phyloP scores from a whole-genome alignment of 1,284 basidiomycete species.

The Schizopora paradoxa region DNA sequence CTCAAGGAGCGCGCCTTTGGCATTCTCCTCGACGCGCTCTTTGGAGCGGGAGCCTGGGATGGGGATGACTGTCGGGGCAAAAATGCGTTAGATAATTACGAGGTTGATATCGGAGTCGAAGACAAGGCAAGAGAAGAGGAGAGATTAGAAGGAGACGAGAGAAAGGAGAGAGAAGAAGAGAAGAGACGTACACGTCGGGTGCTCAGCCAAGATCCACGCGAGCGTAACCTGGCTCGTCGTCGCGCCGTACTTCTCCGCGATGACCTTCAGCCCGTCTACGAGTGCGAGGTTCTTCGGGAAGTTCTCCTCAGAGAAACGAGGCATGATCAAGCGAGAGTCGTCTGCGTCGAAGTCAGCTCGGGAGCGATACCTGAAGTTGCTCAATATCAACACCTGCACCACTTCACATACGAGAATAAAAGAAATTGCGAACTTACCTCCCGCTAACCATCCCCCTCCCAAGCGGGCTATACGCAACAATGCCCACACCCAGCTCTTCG shows the following conservation, averaged over 20 bases:
- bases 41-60: constrained; percentile 26
- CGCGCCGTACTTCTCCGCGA: constrained; percentile 26
- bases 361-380: constrained; percentile 19
- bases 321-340: constrained; percentile 28
- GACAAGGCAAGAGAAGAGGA: not conserved
- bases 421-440: constrained; percentile 15
- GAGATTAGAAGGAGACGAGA: constrained; percentile 4
- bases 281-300: constrained; percentile 34
- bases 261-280: constrained; percentile 27
- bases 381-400: not conserved
- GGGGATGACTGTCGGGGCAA: constrained; percentile 22
- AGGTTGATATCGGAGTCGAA: not conserved
- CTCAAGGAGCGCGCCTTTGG: constrained; percentile 24
- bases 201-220: constrained; percentile 34
- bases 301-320: constrained; percentile 33
- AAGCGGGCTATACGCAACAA: constrained; percentile 37
- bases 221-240: constrained; percentile 35
- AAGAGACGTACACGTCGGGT: constrained; percentile 22
- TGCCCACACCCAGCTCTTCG: constrained; percentile 31
- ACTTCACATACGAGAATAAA: no score
- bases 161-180: constrained; percentile 26
- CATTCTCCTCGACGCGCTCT: constrained; percentile 30
- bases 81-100: not conserved
- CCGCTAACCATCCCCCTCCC: constrained; percentile 36
- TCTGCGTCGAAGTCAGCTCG: constrained; percentile 31